Evolutionary conservation across 140 eudicot genomes (phyloP).

Genomic region (Senecio squalidus): DNA sequence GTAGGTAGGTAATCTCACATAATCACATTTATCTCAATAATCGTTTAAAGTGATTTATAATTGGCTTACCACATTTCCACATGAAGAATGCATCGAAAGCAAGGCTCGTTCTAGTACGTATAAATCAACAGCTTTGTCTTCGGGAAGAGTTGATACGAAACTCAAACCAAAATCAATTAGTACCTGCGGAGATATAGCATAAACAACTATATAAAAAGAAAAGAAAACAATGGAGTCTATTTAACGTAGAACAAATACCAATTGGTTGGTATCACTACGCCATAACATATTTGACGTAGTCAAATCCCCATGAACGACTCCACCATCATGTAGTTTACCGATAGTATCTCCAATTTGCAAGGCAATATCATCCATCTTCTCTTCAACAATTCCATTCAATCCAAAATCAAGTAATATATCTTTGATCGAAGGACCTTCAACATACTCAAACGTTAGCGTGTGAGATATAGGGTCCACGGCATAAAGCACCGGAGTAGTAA

Average conservation of each 20-base stretch:
- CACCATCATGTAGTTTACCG: conserved; percentile 92
- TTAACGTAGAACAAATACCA: conserved; percentile 38
- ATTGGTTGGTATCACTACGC: conserved; percentile 50
- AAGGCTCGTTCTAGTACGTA: conserved; percentile 94
- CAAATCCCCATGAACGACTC: conserved; percentile 87
- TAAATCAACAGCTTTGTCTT: conserved; percentile 97
- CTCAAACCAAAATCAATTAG: conserved; percentile 93
- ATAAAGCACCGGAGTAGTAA: conserved; percentile 75
- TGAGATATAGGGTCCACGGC: conserved; percentile 65
- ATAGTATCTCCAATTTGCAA: conserved; percentile 71
- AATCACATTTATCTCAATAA: no score
- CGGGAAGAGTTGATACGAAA: conserved; percentile 87
- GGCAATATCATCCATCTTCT: conserved; percentile 67
- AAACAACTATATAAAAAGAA: no score
- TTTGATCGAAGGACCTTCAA: conserved; percentile 82
- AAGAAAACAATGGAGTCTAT: no score
- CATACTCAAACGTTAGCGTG: conserved; percentile 67
- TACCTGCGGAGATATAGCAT: conserved; percentile 35
- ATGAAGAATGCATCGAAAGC: conserved; percentile 94
- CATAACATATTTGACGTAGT: conserved; percentile 97
- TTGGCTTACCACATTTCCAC: conserved; percentile 78
- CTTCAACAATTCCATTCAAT: conserved; percentile 61
- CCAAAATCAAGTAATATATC: conserved; percentile 80
- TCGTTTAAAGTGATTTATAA: neutral
- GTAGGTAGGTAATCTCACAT: neutral